Evolutionary conservation across 2,329 filamentous ascomycete species (phyloP).

Genomic region (Penicillium sp.): DNA sequence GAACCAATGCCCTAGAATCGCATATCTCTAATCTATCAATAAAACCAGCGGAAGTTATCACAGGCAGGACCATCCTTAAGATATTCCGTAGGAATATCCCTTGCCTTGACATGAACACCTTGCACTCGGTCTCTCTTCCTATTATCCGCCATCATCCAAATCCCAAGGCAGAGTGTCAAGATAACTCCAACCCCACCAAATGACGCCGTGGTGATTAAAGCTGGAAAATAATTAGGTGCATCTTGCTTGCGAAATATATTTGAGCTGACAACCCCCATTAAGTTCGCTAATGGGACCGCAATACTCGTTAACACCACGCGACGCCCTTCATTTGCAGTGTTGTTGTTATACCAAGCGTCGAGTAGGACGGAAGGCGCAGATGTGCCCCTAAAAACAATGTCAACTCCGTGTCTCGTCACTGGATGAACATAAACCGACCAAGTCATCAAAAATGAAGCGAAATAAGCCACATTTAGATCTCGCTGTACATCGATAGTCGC

Average conservation of each 20-base stretch:
- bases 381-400: conserved; percentile 45
- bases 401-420: background rate
- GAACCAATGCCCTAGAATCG: too few relatives aligned
- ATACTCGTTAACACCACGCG: conserved; percentile 65
- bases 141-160: conserved; percentile 52
- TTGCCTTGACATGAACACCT: conserved; percentile 53
- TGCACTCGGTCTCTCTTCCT: conserved; percentile 54
- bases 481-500: conserved; percentile 61
- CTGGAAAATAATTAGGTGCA: conserved; percentile 61
- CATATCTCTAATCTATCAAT: conserved; percentile 41
- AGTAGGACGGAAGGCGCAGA: conserved; percentile 63
- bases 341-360: conserved; percentile 71
- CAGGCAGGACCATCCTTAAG: conserved; percentile 51
- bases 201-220: conserved; percentile 53
- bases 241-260: conserved; percentile 64
- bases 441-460: conserved; percentile 72
- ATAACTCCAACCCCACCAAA: conserved; percentile 56
- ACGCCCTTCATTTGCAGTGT: conserved; percentile 68
- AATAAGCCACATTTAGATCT: conserved; percentile 63
- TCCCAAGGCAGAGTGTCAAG: conserved; percentile 53
- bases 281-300: conserved; percentile 66
- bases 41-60: conserved; percentile 55
- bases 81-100: conserved; percentile 52
- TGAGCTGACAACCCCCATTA: conserved; percentile 66
- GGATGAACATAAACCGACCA: conserved; percentile 46